A percentile compares a stretch with the other conserved stretches of the same genome.
Evolutionary conservation across 495 filamentous ascomycete species (phyloP).

Genomic region (Xylaria nigripes): DNA sequence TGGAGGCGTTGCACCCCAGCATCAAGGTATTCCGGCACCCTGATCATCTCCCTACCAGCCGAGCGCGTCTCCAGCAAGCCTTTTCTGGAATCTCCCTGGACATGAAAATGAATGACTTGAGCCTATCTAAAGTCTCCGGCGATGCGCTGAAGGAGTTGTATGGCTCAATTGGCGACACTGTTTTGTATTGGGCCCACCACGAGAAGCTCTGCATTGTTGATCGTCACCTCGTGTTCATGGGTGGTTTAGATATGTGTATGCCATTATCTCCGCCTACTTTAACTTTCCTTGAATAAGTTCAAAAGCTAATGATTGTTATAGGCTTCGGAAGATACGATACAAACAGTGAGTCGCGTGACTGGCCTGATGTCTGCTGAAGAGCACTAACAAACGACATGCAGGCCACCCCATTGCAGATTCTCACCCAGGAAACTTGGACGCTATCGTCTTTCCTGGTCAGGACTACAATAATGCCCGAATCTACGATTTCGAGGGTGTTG

Average conservation of each 20-base stretch:
- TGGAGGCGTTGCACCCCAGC: slow-evolving; percentile 75
- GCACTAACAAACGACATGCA: slow-evolving; percentile 23
- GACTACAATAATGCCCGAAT: slow-evolving; percentile 91
- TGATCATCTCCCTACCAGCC: slow-evolving; percentile 67
- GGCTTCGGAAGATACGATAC: slow-evolving; percentile 58
- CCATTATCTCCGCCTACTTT: background rate
- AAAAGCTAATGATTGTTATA: slow-evolving; percentile 18
- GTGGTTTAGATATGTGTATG: slow-evolving; percentile 60
- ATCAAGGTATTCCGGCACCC: slow-evolving; percentile 90
- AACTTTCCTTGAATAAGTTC: background rate
- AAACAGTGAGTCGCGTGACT: slow-evolving; percentile 33
- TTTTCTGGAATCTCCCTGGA: slow-evolving; percentile 43
- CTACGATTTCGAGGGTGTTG: slow-evolving; percentile 79
- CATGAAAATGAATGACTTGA: slow-evolving; percentile 39
- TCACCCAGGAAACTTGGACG: slow-evolving; percentile 66
- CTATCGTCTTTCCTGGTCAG: slow-evolving; percentile 79
- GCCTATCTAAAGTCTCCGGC: slow-evolving; percentile 50
- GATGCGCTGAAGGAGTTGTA: slow-evolving; percentile 70
- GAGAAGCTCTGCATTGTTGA: slow-evolving; percentile 89
- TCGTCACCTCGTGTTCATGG: slow-evolving; percentile 80
- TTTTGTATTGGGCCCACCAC: slow-evolving; percentile 93
- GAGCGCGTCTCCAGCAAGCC: slow-evolving; percentile 19
- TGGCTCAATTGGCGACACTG: slow-evolving; percentile 66
- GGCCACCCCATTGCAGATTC: slow-evolving; percentile 79
- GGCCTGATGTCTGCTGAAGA: background rate